Conservation (phyloP, 108 stramenopile species). For the Seminavis robusta region DNA sequence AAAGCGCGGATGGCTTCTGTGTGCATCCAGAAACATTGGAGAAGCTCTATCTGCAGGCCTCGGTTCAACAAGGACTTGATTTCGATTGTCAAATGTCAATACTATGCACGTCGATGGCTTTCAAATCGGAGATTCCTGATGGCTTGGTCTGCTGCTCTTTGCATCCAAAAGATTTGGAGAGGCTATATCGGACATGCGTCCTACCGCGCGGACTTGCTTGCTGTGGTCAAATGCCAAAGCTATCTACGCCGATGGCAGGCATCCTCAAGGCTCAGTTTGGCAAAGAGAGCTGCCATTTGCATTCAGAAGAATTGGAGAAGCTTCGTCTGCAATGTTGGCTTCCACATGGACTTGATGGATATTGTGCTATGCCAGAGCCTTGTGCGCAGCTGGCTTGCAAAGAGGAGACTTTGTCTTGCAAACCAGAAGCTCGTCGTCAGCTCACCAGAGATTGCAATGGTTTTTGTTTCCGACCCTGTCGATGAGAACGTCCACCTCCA, state of each 20-base stretch:
- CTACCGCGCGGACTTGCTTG: background rate
- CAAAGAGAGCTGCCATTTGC: constrained; percentile 11
- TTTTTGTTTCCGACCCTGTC: too few species aligned
- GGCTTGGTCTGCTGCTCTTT: background rate
- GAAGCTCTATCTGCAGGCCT: constrained; percentile 21
- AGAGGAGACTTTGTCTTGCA: too few species aligned
- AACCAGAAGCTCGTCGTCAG: too few species aligned
- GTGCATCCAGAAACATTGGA: constrained; percentile 44
- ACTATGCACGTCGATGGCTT: constrained; percentile 17
- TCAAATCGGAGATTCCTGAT: constrained; percentile 6
- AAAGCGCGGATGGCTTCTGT: constrained; percentile 8
- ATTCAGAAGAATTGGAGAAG: constrained; percentile 51
- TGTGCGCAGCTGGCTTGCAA: constrained; percentile 25
- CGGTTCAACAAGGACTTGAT: constrained; percentile 32
- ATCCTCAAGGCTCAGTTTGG: background rate
- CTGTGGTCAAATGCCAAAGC: constrained; percentile 25
- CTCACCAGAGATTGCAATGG: too few species aligned
- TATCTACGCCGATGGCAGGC: constrained; percentile 3
- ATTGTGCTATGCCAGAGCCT: constrained; percentile 32
- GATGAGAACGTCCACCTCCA: too few species aligned
- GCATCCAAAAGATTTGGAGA: background rate
- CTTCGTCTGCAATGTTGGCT: constrained; percentile 23
- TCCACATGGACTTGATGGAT: constrained; percentile 37
- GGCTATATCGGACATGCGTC: constrained; percentile 4
- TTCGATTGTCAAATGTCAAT: constrained; percentile 41